Percentiles rank a stretch among this genome's conserved stretches.
phyloP scores from a whole-genome alignment of 805 yeast species.

The Pichia nakasei region DNA sequence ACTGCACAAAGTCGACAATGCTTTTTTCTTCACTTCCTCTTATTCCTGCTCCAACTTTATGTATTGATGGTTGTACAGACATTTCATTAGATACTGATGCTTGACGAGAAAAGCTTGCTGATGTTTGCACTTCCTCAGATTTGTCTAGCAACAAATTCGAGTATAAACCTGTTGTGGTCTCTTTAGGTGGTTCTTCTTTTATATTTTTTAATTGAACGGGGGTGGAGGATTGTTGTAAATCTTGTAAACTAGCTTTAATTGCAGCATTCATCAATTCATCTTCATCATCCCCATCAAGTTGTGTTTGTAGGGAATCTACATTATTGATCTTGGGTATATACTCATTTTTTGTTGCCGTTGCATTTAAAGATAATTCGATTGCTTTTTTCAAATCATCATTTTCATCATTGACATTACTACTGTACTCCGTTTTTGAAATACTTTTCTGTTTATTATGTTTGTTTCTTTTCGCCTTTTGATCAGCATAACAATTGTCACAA shows the following conservation, averaged over 20 bases:
- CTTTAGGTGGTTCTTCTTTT: slow-evolving; percentile 10
- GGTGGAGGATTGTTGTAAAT: slow-evolving; percentile 36
- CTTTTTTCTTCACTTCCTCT: slow-evolving; percentile 60
- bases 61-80: background rate
- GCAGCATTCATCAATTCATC: slow-evolving; percentile 92
- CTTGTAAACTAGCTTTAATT: slow-evolving; percentile 81
- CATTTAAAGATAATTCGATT: slow-evolving; percentile 68
- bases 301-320: slow-evolving; percentile 1
- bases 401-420: slow-evolving; percentile 36
- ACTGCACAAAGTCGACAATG: slow-evolving; percentile 58
- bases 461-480: slow-evolving; percentile 34
- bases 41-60: slow-evolving; percentile 22
- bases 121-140: background rate
- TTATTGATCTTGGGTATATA: slow-evolving; percentile 1
- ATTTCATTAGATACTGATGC: background rate
- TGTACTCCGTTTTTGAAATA: background rate
- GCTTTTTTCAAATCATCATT: slow-evolving; percentile 76
- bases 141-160: slow-evolving; percentile 14
- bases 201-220: background rate
- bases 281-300: slow-evolving; percentile 48
- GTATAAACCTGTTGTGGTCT: slow-evolving; percentile 18
- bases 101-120: background rate
- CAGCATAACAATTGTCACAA: slow-evolving; percentile 80
- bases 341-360: slow-evolving; percentile 23
- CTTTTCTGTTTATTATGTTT: slow-evolving; percentile 12